Evolutionary conservation across 2,329 filamentous ascomycete genomes (phyloP), one percentile per base, ranked within the genome.

Genomic region (Xylariaceae sp.): DNA sequence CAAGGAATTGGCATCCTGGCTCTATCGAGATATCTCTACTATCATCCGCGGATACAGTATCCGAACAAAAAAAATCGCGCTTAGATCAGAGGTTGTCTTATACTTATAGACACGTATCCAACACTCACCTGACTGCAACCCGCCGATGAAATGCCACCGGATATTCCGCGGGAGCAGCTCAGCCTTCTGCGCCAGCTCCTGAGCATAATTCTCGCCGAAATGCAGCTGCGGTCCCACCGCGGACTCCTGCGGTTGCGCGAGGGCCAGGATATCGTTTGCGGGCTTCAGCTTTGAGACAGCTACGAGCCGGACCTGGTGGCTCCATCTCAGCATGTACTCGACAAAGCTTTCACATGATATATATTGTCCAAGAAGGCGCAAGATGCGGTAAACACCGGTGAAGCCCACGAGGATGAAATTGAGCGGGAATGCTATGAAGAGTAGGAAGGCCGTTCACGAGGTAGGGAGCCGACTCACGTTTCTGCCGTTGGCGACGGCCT

Each of bases 251-350:
- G 58, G 56, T 12, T 95, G 87, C 1, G 26, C 42, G 26, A 99
- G 81, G 29, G 91, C 87, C 51, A 95, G 79, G 65, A 99, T 88
- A 70, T 99, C 94, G 65, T 88, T 88, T 55, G 86, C 89, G 13
- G 94, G 92, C 74, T 99, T 97, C 61, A 96, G 80, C 73, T 99
- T 99, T 39, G 92, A 96, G 47, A 99, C 94, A 26, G 94, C 92
- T 40, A 99, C 91, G 37, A 99, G 80, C 44, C 94, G 86, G 59
- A 92, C 81, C 85, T 89, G 62, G 46, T 26, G 1, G 19, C 19
- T 22, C 50, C 32, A 51, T 48, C 53, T 55, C 58, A 55, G 43
- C 42, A 40, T 9, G n/a, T 10, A 18, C 13, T 51, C 37, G 18
- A 40, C 37, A 40, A 40, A 8, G 12, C n/a, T 21, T 19, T 40